Conservation (phyloP, 2,329 filamentous ascomycete species). For the Venturia carpophila region DNA sequence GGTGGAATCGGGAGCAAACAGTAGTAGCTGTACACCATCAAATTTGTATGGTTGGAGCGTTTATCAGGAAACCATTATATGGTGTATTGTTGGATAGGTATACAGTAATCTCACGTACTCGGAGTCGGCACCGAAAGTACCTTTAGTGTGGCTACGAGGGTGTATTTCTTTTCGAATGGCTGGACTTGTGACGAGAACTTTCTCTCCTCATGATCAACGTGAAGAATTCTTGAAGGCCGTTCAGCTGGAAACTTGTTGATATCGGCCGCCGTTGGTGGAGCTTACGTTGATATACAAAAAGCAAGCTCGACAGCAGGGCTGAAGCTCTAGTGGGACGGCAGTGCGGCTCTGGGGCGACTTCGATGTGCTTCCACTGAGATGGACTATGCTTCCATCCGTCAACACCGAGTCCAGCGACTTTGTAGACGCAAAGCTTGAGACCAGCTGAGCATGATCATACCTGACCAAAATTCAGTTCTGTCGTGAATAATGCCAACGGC, state of each 20-base stretch:
- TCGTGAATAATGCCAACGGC: background rate
- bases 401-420: background rate
- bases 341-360: background rate
- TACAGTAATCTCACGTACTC: no score
- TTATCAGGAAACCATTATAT: background rate
- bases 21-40: background rate
- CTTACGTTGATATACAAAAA: no score
- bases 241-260: no score
- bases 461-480: background rate
- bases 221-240: no score
- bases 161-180: no score
- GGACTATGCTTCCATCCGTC: background rate
- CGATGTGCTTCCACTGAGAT: background rate
- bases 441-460: background rate
- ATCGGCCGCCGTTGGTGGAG: no score
- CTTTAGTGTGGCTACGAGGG: no score
- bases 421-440: background rate
- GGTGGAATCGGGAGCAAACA: conserved; percentile 4
- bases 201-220: no score
- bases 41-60: conserved; percentile 1
- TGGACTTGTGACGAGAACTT: no score
- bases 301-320: background rate
- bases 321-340: background rate
- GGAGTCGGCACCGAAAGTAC: no score
- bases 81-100: background rate